Conservation (phyloP, 768 basidiomycete genomes). For the Suillus plorans region DNA sequence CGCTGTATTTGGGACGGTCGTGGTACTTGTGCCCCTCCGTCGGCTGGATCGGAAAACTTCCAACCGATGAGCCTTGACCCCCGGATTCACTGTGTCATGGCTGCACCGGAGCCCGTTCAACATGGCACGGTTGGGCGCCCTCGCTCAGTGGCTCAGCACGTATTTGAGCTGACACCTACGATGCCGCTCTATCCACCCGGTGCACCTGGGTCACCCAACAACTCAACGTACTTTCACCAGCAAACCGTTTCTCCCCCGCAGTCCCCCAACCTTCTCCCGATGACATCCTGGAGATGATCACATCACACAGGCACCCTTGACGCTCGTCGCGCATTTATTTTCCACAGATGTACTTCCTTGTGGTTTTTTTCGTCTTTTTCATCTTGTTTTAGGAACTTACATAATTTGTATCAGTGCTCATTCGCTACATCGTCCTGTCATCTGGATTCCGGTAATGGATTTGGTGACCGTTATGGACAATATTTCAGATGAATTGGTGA, state of each 20-base stretch:
- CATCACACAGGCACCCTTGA: neutral
- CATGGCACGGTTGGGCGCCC: conserved; percentile 38
- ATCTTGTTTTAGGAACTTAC: conserved; percentile 7
- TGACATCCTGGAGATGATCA: conserved; percentile 22
- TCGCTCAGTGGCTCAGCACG: conserved; percentile 65
- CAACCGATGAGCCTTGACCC: conserved; percentile 64
- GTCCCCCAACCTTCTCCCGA: conserved; percentile 46
- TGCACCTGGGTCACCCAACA: conserved; percentile 53
- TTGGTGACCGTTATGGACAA: neutral
- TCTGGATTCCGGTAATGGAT: neutral
- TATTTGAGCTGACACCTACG: conserved; percentile 67
- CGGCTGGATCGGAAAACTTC: conserved; percentile 33
- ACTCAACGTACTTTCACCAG: conserved; percentile 51
- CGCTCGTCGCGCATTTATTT: neutral
- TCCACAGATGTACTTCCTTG: neutral
- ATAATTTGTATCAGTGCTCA: conserved; percentile 10
- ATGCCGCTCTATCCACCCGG: conserved; percentile 36
- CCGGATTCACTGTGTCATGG: conserved; percentile 87
- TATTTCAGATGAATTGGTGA: neutral
- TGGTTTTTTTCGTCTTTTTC: conserved; percentile 2
- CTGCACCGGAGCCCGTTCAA: conserved; percentile 41
- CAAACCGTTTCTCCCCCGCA: conserved; percentile 51
- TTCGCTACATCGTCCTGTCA: neutral
- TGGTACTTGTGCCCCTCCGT: conserved; percentile 30
- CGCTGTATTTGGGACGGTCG: conserved; percentile 92